Percentiles rank a stretch among this genome's conserved stretches.
These are phyloP conservation scores for Dispira parvispora DNA, from an alignment of 192 early-diverging fungal species.

Conservation along the genomic window DNA sequence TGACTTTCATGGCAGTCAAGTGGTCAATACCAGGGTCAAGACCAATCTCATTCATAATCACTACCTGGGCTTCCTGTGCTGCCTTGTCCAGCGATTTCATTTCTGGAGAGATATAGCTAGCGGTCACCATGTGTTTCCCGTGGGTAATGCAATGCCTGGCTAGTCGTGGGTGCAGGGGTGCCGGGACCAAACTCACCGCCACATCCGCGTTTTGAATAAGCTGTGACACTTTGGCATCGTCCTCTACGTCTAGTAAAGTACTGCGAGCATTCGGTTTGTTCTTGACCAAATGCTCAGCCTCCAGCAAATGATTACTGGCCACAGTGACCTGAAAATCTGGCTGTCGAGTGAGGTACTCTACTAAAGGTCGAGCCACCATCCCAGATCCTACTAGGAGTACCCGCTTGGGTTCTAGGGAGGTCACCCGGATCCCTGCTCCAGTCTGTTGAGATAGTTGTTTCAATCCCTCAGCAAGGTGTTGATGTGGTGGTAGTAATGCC, in stretches of 20 bases:
- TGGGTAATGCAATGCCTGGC: conserved; percentile 23
- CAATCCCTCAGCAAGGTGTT: background rate
- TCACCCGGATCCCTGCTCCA: background rate
- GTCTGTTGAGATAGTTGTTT: background rate
- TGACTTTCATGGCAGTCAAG: conserved; percentile 87
- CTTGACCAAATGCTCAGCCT: conserved; percentile 50
- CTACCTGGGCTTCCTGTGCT: conserved; percentile 66
- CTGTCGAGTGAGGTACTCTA: conserved; percentile 62
- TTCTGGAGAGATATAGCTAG: conserved; percentile 85
- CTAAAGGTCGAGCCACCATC: conserved; percentile 80
- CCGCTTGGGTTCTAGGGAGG: conserved; percentile 7
- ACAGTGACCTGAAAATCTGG: conserved; percentile 47
- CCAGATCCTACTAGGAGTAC: conserved; percentile 76
- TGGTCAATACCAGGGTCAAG: conserved; percentile 98
- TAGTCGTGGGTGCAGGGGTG: conserved; percentile 41
- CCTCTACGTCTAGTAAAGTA: conserved; percentile 51
- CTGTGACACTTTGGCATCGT: conserved; percentile 18
- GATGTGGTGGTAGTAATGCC: conserved; percentile 34
- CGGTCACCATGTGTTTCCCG: conserved; percentile 79
- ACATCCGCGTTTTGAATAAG: conserved; percentile 17
- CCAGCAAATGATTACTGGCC: conserved; percentile 60
- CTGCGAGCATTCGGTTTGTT: conserved; percentile 41
- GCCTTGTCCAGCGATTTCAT: conserved; percentile 62
- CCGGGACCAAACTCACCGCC: conserved; percentile 81
- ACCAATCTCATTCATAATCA: conserved; percentile 94